Base-by-base conservation (phyloP, 345 rosid species). In the Arabis hirsuta region DNA sequence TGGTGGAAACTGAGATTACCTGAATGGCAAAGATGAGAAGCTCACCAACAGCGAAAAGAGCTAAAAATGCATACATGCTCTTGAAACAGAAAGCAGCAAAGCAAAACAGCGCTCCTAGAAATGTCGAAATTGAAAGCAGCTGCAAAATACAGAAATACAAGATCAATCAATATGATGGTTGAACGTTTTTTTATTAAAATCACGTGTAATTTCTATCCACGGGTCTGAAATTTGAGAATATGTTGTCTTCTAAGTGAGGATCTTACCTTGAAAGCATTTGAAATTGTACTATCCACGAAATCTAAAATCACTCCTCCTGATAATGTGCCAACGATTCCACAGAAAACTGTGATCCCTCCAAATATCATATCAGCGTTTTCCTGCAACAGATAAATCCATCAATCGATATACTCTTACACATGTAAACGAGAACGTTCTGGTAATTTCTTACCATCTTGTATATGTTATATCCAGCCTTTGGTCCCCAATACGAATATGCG, bases 401-500 rank as follows among this genome's bases (percentile, higher is more conserved):
- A 69, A 61, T 38, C 12, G 6, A 69, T 27, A 60, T 55, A 62
- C 47, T 38, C 32, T 24, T 34, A 67, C 19, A 52, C 13, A 34
- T 44, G 36, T 19, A 74, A 67, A 65, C 27, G 19, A 46, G 63
- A 63, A 47, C 22, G 9, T 46, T 62, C 38, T 22, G 12, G 45
- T 44, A 59, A 62, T 16, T 3, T 36, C 57, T 66, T 84, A 91
- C 97, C 97, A 91, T 90, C 44, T 94, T 83, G 80, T 89, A 94
- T 42, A 94, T 91, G 72, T 79, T 84, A 39, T 88, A 69, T 55
- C 96, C 98, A 76, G 97, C 98, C 81, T 94, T 94, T 45, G 98
- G 98, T 4, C 97, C 96, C 97, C 97, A 94, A 67, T 91, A 94
- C 9, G 97, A 91, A 81, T 94, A 94, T 56, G 98, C 98, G 29